Percentiles rank a stretch among this genome's conserved stretches.
Evolutionary conservation across 805 yeast genomes (phyloP).

Genomic region (Maudiozyma barnettii): DNA sequence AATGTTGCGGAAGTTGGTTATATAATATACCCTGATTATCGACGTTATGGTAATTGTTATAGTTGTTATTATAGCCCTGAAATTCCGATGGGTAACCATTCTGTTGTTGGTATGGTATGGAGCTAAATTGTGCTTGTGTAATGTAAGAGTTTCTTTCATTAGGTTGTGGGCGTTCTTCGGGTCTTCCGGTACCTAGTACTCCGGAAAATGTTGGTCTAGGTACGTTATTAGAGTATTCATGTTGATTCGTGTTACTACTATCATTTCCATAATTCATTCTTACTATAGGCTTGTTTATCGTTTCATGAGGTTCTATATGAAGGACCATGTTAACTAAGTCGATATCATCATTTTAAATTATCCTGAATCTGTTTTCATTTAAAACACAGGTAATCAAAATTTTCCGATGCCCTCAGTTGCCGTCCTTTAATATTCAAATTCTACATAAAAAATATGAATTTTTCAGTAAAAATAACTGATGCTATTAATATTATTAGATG

Average conservation of each 20-base stretch:
- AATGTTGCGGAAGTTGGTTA: neutral
- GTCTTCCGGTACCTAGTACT: constrained; percentile 6
- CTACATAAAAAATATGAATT: no score
- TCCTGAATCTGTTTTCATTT: neutral
- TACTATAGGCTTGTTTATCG: neutral
- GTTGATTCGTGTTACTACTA: neutral
- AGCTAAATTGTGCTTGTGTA: neutral
- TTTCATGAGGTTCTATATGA: no score
- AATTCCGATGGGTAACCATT: neutral
- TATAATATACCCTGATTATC: neutral
- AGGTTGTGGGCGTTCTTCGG: no score
- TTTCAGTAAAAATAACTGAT: no score
- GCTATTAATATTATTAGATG: no score
- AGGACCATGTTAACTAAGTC: neutral
- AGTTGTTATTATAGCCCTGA: neutral
- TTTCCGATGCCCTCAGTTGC: neutral
- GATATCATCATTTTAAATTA: neutral
- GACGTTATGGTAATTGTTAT: neutral
- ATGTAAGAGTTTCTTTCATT: neutral
- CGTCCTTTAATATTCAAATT: no score
- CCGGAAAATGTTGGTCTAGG: constrained; percentile 26
- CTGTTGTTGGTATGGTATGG: neutral
- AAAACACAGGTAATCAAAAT: neutral
- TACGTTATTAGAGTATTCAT: constrained; percentile 1
- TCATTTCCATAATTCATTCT: constrained; percentile 2